A percentile compares a stretch with the other conserved stretches of the same genome.
Evolutionary conservation across 1,139 yeast genomes (phyloP).

Genomic region (Suhomyces chickasaworum): DNA sequence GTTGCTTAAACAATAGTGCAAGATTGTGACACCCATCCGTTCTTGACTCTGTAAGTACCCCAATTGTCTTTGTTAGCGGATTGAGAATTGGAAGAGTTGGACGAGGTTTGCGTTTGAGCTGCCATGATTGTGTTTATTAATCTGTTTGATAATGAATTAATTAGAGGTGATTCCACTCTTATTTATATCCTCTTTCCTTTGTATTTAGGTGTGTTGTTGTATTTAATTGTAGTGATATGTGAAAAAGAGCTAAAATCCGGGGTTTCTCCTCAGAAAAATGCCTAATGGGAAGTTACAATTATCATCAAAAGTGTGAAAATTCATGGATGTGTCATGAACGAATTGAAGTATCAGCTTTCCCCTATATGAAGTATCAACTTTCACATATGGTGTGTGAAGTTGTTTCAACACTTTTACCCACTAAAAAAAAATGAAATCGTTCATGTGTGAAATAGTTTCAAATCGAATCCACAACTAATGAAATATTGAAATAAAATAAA

Average conservation of each 20-base stretch:
- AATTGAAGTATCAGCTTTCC: too few relatives aligned
- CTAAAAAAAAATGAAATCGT: neutral
- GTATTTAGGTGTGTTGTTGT: neutral
- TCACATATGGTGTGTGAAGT: neutral
- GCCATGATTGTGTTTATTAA: constrained; percentile 12
- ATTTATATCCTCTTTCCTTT: neutral
- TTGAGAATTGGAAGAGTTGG: constrained; percentile 9
- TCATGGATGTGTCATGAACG: neutral
- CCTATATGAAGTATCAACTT: too few relatives aligned
- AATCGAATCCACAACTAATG: too few relatives aligned
- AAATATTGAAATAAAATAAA: too few relatives aligned
- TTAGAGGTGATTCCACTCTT: neutral
- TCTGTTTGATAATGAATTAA: constrained; percentile 1
- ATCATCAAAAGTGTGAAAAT: neutral
- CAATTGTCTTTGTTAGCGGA: constrained; percentile 13
- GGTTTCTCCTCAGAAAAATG: neutral
- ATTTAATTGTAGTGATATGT: too few relatives aligned
- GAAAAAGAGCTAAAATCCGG: neutral
- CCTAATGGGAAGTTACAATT: neutral
- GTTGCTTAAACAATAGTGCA: constrained; percentile 8
- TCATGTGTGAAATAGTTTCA: neutral
- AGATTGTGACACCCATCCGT: constrained; percentile 4
- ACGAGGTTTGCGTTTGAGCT: constrained; percentile 12
- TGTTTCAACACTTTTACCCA: neutral
- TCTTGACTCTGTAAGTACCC: constrained; percentile 1